phyloP scores from a whole-genome alignment of 2,329 filamentous ascomycete genomes.

The Aspergillus sp. region DNA sequence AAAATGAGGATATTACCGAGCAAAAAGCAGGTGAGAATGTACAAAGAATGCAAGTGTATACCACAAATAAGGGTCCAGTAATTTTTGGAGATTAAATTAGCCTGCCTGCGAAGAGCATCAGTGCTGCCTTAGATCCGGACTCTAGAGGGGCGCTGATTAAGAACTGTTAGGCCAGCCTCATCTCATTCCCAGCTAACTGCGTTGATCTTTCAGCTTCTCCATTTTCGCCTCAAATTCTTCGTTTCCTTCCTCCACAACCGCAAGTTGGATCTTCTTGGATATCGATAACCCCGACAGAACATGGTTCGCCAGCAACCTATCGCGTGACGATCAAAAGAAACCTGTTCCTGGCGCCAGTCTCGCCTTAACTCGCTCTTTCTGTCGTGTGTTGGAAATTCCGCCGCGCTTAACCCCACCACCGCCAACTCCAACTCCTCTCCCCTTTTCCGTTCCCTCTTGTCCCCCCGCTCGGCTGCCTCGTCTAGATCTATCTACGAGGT shows the following conservation, averaged over 20 bases:
- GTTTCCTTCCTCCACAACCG: background rate
- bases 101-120: background rate
- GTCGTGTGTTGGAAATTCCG: slow-evolving; percentile 19
- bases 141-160: background rate
- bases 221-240: background rate
- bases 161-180: background rate
- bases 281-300: background rate
- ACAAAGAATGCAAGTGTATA: background rate
- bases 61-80: background rate
- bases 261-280: background rate
- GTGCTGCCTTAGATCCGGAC: background rate
- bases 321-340: slow-evolving; percentile 1
- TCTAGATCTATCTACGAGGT: slow-evolving; percentile 10
- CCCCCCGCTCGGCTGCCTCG: slow-evolving; percentile 7
- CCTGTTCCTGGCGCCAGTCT: background rate
- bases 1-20: background rate
- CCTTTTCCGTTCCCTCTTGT: slow-evolving; percentile 1
- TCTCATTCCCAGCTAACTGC: slow-evolving; percentile 5
- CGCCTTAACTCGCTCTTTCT: background rate
- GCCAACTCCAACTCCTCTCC: slow-evolving; percentile 8
- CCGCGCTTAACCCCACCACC: slow-evolving; percentile 25
- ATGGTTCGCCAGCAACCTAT: background rate
- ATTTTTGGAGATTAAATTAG: background rate
- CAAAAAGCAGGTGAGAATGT: background rate
- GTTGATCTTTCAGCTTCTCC: background rate